A percentile compares a stretch with the other conserved stretches of the same genome.
Conservation (phyloP, 2,329 filamentous ascomycete genomes). For the Cladophialophora yegresii region DNA sequence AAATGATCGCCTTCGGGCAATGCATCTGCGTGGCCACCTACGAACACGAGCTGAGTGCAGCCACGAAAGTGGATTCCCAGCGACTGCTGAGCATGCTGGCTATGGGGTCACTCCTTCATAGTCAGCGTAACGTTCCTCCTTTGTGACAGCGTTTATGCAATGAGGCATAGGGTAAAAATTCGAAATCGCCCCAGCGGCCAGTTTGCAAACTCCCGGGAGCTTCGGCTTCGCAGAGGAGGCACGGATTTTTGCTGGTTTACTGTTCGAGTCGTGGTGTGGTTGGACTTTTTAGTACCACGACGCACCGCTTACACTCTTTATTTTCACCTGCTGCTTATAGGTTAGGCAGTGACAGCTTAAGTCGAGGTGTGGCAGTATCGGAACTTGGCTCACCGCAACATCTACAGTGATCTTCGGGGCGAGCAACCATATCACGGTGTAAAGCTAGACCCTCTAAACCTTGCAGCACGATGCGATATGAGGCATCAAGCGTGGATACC, state of each 20-base stretch:
- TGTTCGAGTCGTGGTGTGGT: neutral
- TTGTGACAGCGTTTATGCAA: constrained; percentile 8
- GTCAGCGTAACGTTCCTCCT: neutral
- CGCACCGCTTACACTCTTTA: neutral
- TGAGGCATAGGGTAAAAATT: constrained; percentile 18
- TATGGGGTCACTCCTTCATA: neutral
- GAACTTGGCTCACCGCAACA: neutral
- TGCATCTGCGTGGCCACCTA: neutral
- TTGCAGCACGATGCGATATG: too few relatives aligned
- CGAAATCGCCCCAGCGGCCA: constrained; percentile 8
- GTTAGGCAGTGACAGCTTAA: neutral
- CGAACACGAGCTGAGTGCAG: constrained; percentile 11
- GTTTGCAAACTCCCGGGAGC: constrained; percentile 20
- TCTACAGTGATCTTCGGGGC: too few relatives aligned
- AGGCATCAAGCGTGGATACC: too few relatives aligned
- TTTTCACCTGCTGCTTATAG: neutral
- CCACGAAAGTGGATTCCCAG: constrained; percentile 18
- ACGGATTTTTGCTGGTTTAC: constrained; percentile 13
- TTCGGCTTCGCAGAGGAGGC: constrained; percentile 11
- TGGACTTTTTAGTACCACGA: neutral
- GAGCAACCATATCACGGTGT: neutral
- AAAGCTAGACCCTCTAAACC: neutral
- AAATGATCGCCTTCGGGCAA: neutral
- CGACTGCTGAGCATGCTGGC: constrained; percentile 15
- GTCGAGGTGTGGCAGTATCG: neutral